Base-by-base conservation (phyloP, 495 filamentous ascomycete genomes). In the Pyrenopolyporus hunteri region DNA sequence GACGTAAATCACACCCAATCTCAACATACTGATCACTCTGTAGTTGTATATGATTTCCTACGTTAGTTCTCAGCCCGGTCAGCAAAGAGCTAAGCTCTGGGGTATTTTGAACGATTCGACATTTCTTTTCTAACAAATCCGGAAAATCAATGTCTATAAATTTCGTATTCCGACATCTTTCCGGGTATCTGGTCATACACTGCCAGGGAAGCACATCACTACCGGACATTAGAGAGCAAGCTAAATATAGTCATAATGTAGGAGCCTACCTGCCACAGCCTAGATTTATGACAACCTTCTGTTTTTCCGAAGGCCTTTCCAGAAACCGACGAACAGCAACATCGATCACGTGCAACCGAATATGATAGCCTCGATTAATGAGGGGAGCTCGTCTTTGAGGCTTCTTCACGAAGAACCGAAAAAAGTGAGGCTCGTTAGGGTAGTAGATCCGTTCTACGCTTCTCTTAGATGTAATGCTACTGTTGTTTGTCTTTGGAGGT, bases 121-220 rank as follows among this genome's bases (percentile, higher is more conserved):
- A 80, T 75, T 97, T 98, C 67, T 83, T 85, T 26, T 78, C 63
- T 68, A 97, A 93, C 42, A 97, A 75, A 47, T 90, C 85, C 25
- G 86, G 85, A 66, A 93, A 96, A 69, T 97, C 93, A 28, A 97
- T 85, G 71, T 98, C 92, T 36, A 97, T 79, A 62, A 96, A 97
- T 28, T 76, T 83, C 22, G 80, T 81, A 51, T 83, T 71, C 8
- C 73, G 72, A 67, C 83, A 88, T 9, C 75, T 49, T 8, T 78
- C 69, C 4, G 80, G 76, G 58, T 89, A 85, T 61, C 84, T 79
- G 5, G 81, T 78, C 47, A 94, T 82, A 53, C 88, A 90, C 65
- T 91, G 89, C 77, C 92, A 97, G 0, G 92, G 89, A n/a, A 95
- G 76, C 32, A 93, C 90, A 78, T 97, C 93, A 74, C 92, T 96